Evolutionary conservation across 768 basidiomycete species (phyloP), one percentile per base, ranked within the genome.

Genomic region (Kwoniella dejecticola): DNA sequence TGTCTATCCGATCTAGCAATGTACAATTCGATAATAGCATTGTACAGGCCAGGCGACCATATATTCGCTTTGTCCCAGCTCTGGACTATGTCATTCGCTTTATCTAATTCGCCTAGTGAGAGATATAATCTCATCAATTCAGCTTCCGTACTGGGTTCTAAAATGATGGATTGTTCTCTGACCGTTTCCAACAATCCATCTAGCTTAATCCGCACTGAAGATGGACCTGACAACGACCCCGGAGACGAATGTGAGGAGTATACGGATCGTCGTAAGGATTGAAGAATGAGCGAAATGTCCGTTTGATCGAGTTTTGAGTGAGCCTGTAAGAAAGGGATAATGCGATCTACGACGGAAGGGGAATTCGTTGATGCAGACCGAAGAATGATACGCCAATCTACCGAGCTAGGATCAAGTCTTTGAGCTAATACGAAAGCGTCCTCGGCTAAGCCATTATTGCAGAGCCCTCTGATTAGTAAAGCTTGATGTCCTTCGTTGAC

Each of bases 111-210:
- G 0, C 63, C 63, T 0, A 70, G 40, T 0, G 47, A 17, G 19
- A 70, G 27, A 26, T 67, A 56, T 24, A 70, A 17, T 15, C 53
- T 42, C 29, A 65, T 50, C 23, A 70, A 42, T 52, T 70, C 69
- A 1, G 61, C 58, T 52, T 58, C 38, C 5, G 60, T 21, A 0
- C 27, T 19, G 4, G 29, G 33, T 12, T 54, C 44, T 15, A 62
- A 52, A 21, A 40, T 13, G 26, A 62, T 49, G 0, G 33, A 15
- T 11, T 40, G 15, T 4, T 24, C 24, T 12, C 17, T 12, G 8
- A 63, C 31, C 13, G 60, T 26, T 19, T 19, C 4, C 11, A 57
- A 41, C 1, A 60, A n/a, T 1, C 36, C 4, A 11, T 48, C 24
- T 7, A 62, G 36, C 30, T 48, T 40, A 6, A 21, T 12, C n/a